A percentile compares a stretch with the other conserved stretches of the same genome.
These are phyloP conservation scores for Colletotrichum higginsianum DNA, from an alignment of 2,329 filamentous ascomycete species.

Conservation along the genomic window DNA sequence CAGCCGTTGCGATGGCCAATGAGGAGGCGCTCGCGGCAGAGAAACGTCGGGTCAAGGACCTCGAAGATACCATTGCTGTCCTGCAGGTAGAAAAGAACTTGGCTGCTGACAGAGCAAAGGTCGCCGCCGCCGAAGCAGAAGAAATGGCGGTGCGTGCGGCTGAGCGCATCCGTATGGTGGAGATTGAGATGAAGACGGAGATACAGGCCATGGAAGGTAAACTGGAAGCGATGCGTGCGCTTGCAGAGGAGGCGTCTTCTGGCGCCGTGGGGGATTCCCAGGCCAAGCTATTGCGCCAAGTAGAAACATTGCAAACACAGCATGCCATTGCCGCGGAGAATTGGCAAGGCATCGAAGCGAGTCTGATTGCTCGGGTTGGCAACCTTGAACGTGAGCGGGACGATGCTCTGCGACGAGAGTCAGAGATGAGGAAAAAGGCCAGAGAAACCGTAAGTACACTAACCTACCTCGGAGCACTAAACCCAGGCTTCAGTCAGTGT, in stretches of 20 bases:
- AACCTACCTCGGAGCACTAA: not conserved
- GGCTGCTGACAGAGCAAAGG: constrained; percentile 74
- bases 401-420: constrained; percentile 86
- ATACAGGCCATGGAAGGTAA: constrained; percentile 85
- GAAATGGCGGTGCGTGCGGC: constrained; percentile 81
- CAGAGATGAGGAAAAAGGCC: constrained; percentile 89
- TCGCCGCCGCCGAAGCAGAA: constrained; percentile 78
- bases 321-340: constrained; percentile 96
- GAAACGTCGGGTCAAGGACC: constrained; percentile 63
- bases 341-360: constrained; percentile 96
- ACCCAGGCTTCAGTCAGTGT: not conserved
- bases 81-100: constrained; percentile 86
- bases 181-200: constrained; percentile 87
- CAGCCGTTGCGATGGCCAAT: constrained; percentile 76
- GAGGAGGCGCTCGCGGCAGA: constrained; percentile 79
- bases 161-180: constrained; percentile 77
- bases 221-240: constrained; percentile 86
- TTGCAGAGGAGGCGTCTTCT: constrained; percentile 91
- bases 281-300: constrained; percentile 90
- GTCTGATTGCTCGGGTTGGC: constrained; percentile 81
- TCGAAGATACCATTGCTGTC: constrained; percentile 72
- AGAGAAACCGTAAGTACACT: constrained; percentile 80
- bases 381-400: constrained; percentile 92
- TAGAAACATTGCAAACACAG: constrained; percentile 95
- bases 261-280: constrained; percentile 86